Conservation (phyloP, 495 filamentous ascomycete species). For the Tuber magnatum region DNA sequence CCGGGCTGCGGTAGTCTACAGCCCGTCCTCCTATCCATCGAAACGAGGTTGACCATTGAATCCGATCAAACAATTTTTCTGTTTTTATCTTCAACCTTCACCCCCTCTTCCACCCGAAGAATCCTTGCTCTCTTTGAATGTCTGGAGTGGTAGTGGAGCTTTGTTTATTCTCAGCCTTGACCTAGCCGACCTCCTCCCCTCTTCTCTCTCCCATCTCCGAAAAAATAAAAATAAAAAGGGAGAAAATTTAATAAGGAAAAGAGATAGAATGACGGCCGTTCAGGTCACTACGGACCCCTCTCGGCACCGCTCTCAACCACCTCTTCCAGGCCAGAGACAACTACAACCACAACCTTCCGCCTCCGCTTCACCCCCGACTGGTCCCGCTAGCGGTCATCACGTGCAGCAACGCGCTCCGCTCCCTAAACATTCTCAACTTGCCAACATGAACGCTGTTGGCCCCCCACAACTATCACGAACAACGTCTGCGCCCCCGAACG, state of each 20-base stretch:
- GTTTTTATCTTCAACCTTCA: neutral
- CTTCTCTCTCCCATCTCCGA: neutral
- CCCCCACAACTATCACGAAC: conserved; percentile 14
- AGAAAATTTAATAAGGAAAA: conserved; percentile 13
- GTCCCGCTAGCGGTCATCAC: conserved; percentile 12
- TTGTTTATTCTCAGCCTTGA: neutral
- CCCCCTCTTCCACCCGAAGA: neutral
- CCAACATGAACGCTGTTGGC: neutral
- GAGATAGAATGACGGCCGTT: conserved; percentile 29
- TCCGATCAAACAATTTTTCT: neutral
- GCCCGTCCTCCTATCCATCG: conserved; percentile 1
- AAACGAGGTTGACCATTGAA: neutral
- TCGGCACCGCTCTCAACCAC: conserved; percentile 14
- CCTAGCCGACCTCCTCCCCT: neutral
- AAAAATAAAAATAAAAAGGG: neutral
- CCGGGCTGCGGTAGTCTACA: conserved; percentile 8
- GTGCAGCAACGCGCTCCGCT: conserved; percentile 32
- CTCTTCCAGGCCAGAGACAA: conserved; percentile 17
- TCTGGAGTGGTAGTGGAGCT: neutral
- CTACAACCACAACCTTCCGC: conserved; percentile 24
- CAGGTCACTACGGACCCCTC: conserved; percentile 18
- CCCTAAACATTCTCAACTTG: conserved; percentile 15
- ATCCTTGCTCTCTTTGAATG: neutral
- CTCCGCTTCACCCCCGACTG: neutral
- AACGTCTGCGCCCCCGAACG: conserved; percentile 20